Percentiles rank a stretch among this genome's conserved stretches.
These are phyloP conservation scores for Chalaropsis ovoidea DNA, from an alignment of 2,329 filamentous ascomycete species.

Conservation along the genomic window DNA sequence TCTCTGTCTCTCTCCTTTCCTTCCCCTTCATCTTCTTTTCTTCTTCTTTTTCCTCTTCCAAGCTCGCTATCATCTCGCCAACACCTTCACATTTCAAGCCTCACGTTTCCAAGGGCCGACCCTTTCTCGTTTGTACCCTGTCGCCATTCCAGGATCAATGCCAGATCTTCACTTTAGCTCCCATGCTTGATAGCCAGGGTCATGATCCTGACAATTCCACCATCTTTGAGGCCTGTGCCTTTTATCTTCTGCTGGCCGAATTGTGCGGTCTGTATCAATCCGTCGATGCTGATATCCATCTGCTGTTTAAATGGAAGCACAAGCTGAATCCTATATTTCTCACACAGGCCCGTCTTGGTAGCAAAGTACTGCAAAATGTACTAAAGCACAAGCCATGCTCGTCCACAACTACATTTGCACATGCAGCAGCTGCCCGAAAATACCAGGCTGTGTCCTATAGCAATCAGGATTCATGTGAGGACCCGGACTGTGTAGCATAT, in stretches of 20 bases:
- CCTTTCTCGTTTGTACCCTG: conserved; percentile 18
- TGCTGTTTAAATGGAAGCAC: neutral
- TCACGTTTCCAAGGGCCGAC: conserved; percentile 10
- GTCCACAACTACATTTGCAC: neutral
- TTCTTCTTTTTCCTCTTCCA: conserved; percentile 4
- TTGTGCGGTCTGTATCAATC: conserved; percentile 2
- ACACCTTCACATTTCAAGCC: conserved; percentile 8
- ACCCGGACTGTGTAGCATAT: neutral
- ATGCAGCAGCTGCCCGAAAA: neutral
- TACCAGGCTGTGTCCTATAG: neutral
- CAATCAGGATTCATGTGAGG: neutral
- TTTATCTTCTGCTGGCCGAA: neutral
- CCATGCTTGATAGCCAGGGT: conserved; percentile 1
- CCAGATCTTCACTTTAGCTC: neutral
- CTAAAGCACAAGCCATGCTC: too few relatives aligned
- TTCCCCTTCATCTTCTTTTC: conserved; percentile 6
- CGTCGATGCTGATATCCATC: neutral
- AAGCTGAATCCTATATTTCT: neutral
- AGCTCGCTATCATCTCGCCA: conserved; percentile 9
- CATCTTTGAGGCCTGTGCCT: neutral
- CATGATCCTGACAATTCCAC: conserved; percentile 15
- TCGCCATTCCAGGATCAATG: conserved; percentile 7
- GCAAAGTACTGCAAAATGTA: neutral
- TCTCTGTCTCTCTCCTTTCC: neutral
- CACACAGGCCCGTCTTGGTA: neutral